Base-by-base conservation (phyloP, 257 asterid species). In the Solanum virginianum region DNA sequence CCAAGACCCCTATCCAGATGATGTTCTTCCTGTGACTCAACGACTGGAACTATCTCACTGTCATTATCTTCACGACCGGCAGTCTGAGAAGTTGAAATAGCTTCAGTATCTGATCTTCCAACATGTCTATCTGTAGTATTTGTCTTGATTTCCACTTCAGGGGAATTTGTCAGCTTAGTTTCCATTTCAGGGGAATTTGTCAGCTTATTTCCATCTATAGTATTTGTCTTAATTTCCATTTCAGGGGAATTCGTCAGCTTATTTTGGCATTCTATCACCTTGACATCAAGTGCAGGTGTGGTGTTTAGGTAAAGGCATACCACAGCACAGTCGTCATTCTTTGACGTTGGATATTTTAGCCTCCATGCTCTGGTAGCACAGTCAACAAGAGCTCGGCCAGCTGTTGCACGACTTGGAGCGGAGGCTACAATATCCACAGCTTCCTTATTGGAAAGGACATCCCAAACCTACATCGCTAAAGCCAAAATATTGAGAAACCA, bases 351-450 rank as follows among this genome's bases (percentile, higher is more conserved):
- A 89, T 97, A 97, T 85, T 97, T 97, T 69, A 97, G 97, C 89
- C 97, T 92, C 99, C 99, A 97, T 15, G 98, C 97, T 88, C 99
- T 87, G 20, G 97, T 95, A 12, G 99, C 98, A 66, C 98, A 97
- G 88, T 97, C 98, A 16, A 97, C 92, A 3, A 97, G 98, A 63
- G 99, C 98, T 86, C 99, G 84, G 72, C 98, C 96, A 4, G 98
- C 97, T 16, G 93, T 93, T 81, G 92, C 93, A 22, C 87, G 97
- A 47, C 98, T 85, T 12, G 99, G 98, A 66, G 99, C 99, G 0
- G 95, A 92, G 88, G 98, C 94, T 83, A 97, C 97, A 62, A 97
- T 92, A 87, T 97, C 97, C 39, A 97, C 96, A 17, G 95, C 98
- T 92, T 97, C 99, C 91, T 94, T 92, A 80, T 97, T 97, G 59